Base-by-base conservation (phyloP, 257 asterid genomes). In the Eustoma russellianum region DNA sequence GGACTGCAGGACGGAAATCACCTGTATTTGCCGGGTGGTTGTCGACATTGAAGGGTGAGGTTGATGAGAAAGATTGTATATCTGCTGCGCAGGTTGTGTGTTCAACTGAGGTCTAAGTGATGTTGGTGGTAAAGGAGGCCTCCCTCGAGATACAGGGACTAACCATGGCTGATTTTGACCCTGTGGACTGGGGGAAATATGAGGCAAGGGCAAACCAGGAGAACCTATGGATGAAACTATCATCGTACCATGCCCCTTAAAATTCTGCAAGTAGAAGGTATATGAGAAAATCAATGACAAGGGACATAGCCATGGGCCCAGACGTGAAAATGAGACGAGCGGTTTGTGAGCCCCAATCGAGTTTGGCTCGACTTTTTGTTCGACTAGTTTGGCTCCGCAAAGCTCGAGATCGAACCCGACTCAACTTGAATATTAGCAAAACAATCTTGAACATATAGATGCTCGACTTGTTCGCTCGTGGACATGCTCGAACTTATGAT, bases 161-260 rank as follows among this genome's bases (percentile, higher is more conserved):
- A 83, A 59, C 97, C 97, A 86, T 24, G 93, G 96, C 64, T 86
- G 96, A 59, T 75, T 90, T 63, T 74, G 96, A 63, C 72, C 9
- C 59, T 60, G 84, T 16, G 73, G 46, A 68, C 69, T 70, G 62
- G 77, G 97, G 50, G 81, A 67, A 69, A 57, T 66, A 64, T 68
- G 59, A 53, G 88, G 74, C 7, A 83, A 76, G 13, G 83, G 81
- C 38, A 82, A 67, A 8, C 68, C 79, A 14, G 95, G 68, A 59
- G 85, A 68, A 48, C 81, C 88, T 57, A 77, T 50, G 6, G 96
- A 62, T 57, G 86, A 68, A 55, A 63, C 82, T 76, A 94, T 83
- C 33, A 81, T 68, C 77, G 85, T 79, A 30, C 94, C 67, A 41
- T 79, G 94, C 51, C 93, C 90, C 70, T 81, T 94, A 70, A 81